Conservation (phyloP, 1,284 basidiomycete species). For the Apiotrichum akiyoshidainum region DNA sequence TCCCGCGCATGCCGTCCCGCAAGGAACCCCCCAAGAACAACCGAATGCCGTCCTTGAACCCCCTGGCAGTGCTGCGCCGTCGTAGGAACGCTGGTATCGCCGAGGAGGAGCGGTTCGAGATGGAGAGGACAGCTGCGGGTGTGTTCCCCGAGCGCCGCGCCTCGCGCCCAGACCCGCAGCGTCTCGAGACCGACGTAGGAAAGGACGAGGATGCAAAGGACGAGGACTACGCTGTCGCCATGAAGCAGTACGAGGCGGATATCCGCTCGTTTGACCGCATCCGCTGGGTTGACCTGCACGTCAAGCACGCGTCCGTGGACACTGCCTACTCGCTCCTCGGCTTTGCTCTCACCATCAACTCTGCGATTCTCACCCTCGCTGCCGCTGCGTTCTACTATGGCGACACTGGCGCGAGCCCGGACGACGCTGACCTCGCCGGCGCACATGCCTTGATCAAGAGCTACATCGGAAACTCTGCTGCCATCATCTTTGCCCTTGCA, state of each 20-base stretch:
- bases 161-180: not conserved
- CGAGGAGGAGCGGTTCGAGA: not conserved
- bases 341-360: constrained; percentile 83
- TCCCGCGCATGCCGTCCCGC: constrained; percentile 32
- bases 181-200: constrained; percentile 1
- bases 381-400: constrained; percentile 70
- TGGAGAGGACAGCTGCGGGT: not conserved
- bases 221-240: constrained; percentile 26
- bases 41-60: constrained; percentile 25
- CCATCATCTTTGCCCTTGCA: constrained; percentile 78
- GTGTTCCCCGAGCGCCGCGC: too few relatives aligned
- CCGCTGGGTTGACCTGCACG: constrained; percentile 67
- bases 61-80: constrained; percentile 9
- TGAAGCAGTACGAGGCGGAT: constrained; percentile 55
- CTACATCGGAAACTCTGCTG: constrained; percentile 68
- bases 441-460: constrained; percentile 69
- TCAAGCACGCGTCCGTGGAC: constrained; percentile 66
- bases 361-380: constrained; percentile 61
- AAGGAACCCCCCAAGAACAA: not conserved
- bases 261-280: constrained; percentile 62
- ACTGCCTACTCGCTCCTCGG: constrained; percentile 60
- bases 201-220: constrained; percentile 26
- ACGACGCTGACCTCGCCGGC: constrained; percentile 72
- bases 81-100: not conserved
- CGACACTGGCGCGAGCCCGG: constrained; percentile 27